Conservation (phyloP, 768 basidiomycete species). For the Lactarius quietus region DNA sequence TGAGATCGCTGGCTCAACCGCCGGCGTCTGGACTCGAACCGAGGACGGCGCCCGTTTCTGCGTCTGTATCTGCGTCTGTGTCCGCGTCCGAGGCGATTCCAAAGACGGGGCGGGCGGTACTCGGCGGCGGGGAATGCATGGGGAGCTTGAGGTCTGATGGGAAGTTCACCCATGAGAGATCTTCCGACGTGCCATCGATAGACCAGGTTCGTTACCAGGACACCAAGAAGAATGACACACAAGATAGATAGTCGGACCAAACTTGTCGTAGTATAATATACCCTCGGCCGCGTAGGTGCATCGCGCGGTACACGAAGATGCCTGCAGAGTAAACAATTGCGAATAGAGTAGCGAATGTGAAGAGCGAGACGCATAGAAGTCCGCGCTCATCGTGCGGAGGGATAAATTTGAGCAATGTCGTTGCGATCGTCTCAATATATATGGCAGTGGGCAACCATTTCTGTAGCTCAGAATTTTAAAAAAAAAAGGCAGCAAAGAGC, state of each 20-base stretch:
- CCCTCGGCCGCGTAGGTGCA: conserved; percentile 73
- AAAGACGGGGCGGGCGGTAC: no score
- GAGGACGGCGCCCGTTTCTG: no score
- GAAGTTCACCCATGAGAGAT: no score
- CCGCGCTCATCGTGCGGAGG: conserved; percentile 68
- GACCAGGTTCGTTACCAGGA: conserved; percentile 74
- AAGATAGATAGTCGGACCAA: conserved; percentile 78
- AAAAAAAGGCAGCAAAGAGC: neutral
- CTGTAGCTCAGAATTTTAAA: conserved; percentile 45
- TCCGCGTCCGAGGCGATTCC: no score
- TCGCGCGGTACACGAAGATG: conserved; percentile 75
- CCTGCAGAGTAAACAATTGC: conserved; percentile 84
- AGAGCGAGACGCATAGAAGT: conserved; percentile 81
- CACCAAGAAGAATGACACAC: conserved; percentile 63
- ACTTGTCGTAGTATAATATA: conserved; percentile 87
- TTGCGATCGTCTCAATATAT: conserved; percentile 85
- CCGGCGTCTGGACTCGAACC: no score
- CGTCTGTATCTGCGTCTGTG: no score
- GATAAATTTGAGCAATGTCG: conserved; percentile 84
- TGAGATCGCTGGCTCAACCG: no score
- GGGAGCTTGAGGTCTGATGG: no score
- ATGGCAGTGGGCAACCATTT: conserved; percentile 90
- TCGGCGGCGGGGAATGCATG: no score
- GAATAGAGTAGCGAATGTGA: conserved; percentile 85
- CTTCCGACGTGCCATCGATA: no score